Percentiles rank a stretch among this genome's conserved stretches.
Conservation (phyloP, 169 alveolate genomes). For the Perkinsus chesapeaki region DNA sequence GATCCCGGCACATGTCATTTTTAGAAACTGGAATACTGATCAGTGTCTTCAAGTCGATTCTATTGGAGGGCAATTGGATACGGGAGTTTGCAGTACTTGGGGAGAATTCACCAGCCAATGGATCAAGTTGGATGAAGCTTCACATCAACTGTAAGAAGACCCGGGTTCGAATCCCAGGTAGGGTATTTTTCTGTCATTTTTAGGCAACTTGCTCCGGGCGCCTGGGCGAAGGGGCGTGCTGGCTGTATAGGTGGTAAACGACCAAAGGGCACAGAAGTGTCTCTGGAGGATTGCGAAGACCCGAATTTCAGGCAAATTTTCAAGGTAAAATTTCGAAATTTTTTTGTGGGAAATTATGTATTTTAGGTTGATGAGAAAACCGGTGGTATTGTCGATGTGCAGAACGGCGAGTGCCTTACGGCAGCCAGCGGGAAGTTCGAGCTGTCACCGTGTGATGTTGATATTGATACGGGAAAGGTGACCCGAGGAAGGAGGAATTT, state of each 20-base stretch:
- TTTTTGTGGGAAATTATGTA: neutral
- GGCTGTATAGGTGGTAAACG: neutral
- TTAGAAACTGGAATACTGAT: neutral
- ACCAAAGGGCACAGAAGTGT: neutral
- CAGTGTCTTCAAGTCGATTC: neutral
- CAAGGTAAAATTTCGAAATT: neutral
- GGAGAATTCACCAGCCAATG: neutral
- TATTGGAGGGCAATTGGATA: neutral
- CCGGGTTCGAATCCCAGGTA: neutral
- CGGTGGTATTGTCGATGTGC: neutral
- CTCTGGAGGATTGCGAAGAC: neutral
- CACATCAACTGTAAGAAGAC: neutral
- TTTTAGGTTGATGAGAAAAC: neutral
- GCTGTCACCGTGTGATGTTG: neutral
- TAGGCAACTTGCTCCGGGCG: neutral
- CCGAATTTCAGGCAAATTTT: neutral
- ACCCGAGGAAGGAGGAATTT: no score
- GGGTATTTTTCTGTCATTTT: neutral
- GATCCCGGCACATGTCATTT: neutral
- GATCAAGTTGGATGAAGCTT: neutral
- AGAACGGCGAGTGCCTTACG: neutral
- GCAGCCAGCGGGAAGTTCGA: neutral
- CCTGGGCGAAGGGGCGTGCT: neutral
- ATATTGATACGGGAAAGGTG: neutral
- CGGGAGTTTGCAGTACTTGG: neutral